Evolutionary conservation across 768 basidiomycete species (phyloP), one percentile per base, ranked within the genome.

Genomic region (Kwoniella bestiolae): DNA sequence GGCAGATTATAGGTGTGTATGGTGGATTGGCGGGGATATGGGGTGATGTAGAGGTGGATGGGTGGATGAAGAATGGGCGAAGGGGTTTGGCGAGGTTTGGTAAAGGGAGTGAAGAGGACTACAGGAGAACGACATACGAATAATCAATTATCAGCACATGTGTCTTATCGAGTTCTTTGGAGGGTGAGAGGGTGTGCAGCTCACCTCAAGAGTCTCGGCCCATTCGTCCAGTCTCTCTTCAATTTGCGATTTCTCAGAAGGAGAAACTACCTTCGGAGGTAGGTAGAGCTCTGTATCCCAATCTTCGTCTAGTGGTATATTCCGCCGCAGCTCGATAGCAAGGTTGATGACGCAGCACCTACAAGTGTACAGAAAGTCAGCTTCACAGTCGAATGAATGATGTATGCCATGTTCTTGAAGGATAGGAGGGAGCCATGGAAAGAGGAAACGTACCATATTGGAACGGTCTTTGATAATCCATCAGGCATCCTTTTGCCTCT

Each of bases 401-500:
- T n/a, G n/a, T n/a, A n/a, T n/a, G n/a, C n/a, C n/a, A n/a, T n/a
- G n/a, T n/a, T n/a, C n/a, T n/a, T n/a, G n/a, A n/a, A n/a, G n/a
- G n/a, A 26, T 26, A 25, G 14, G 25, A 52, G 21, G 8, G 50
- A 12, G 25, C 28, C 31, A 50, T 29, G 34, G 4, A 7, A 7
- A 21, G 5, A 25, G 25, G 2, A 49, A 14, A 41, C 65, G 63
- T 28, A 95, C 95, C 95, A 98, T 56, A 94, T 90, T 0, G 94
- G 94, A 1, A 97, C 85, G 0, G 94, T 95, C 76, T 95, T 98
- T 1, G 91, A 91, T 1, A 97, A 84, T 0, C 94, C 92, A 69
- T 98, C 95, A 1, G 95, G 95, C 52, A 95, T 89, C 14, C 92
- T 87, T 82, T 98, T 97, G 8, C 95, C 95, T 25, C 91, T 85